A percentile compares a stretch with the other conserved stretches of the same genome.
Conservation (phyloP, 345 rosid genomes). For the Boechera stricta region DNA sequence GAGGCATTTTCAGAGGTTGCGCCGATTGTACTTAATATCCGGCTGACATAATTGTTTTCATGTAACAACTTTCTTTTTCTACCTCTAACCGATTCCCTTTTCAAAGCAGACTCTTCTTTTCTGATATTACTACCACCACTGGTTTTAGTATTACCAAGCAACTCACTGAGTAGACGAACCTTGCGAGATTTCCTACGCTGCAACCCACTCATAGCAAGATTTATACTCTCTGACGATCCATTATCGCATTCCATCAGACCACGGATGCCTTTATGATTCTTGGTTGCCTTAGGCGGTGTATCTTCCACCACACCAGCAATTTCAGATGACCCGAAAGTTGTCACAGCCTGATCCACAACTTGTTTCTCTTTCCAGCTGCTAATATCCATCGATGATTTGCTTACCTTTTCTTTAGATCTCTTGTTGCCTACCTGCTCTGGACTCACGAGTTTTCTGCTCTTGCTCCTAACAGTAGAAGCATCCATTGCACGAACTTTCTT, state of each 20-base stretch:
- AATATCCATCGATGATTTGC: constrained; percentile 12
- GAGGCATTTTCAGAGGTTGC: constrained; percentile 33
- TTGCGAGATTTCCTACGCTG: constrained; percentile 70
- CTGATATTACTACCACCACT: constrained; percentile 26
- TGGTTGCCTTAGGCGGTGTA: constrained; percentile 44
- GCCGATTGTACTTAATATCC: constrained; percentile 19
- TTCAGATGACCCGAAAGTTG: constrained; percentile 44
- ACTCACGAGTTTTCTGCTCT: constrained; percentile 25
- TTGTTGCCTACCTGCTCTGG: constrained; percentile 33
- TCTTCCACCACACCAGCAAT: constrained; percentile 46
- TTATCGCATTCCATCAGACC: constrained; percentile 47
- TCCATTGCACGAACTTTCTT: constrained; percentile 6
- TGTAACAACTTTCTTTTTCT: constrained; percentile 64
- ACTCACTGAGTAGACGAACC: constrained; percentile 75
- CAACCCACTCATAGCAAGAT: constrained; percentile 54
- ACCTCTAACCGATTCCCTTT: constrained; percentile 45
- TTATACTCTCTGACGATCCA: constrained; percentile 63
- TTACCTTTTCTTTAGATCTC: constrained; percentile 31
- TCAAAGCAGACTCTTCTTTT: constrained; percentile 49
- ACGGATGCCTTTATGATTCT: constrained; percentile 40
- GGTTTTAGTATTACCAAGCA: constrained; percentile 56
- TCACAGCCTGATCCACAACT: constrained; percentile 40
- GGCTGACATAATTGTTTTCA: constrained; percentile 44
- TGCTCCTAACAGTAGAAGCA: constrained; percentile 30
- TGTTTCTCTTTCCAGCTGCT: constrained; percentile 37